Base-by-base conservation (phyloP, 306 rosid genomes). In the Rosa lucieae region DNA sequence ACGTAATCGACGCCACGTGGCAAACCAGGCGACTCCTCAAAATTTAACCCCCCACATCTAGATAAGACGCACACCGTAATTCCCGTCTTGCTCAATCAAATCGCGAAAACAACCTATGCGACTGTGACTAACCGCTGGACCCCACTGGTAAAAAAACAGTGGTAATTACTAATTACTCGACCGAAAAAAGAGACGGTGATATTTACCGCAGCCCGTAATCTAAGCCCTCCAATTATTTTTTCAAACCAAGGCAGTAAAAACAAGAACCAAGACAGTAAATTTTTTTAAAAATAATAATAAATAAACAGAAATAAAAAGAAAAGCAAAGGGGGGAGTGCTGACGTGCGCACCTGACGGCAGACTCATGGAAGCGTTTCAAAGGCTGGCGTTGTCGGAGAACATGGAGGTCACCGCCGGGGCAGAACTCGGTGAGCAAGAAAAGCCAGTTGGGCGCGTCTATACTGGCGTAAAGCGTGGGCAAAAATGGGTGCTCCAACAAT, bases 321-420 rank as follows among this genome's bases (percentile, higher is more conserved):
- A 26, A 10, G 3, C 17, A 23, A 61, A 58, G 65, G 3, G 21
- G 11, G 77, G 4, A 21, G n/a, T 29, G 85, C 70, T 76, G 78
- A 39, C 29, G 86, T 82, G 69, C 86, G 91, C 81, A 90, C 97
- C 97, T 92, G 84, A 90, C 97, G 73, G 95, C 91, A 74, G 89
- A 18, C 70, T 92, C 91, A 4, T 39, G 42, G 86, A 90, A 92
- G 86, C 97, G 93, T 83, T 92, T 92, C 58, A 67, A 53, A 6
- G 87, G 87, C 77, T 87, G 93, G 51, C 95, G 97, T 77, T 92
- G 97, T 5, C 97, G 97, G 90, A 90, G 92, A 29, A 90, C 88
- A 74, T 92, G 97, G 70, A 92, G 86, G 85, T 92, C 97, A 8
- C 97, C 97, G 82, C 97, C 97, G 86, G 95, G 90, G 66, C 97